Base-by-base conservation (phyloP, 2,329 filamentous ascomycete genomes). In the Penicillium sp. region DNA sequence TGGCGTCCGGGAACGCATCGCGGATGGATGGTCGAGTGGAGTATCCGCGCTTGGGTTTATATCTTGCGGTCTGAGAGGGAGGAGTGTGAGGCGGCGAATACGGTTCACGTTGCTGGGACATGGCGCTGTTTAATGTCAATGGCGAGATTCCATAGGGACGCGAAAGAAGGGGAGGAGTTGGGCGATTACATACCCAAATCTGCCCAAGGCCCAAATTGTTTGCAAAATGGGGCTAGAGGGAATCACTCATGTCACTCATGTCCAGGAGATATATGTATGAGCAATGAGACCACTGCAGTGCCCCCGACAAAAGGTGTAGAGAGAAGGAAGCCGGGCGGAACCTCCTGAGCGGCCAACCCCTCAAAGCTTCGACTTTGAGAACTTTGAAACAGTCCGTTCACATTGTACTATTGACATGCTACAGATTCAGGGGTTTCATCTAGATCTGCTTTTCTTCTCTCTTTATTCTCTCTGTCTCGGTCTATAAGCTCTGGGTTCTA, bases 11-110 rank as follows among this genome's bases (percentile, higher is more conserved):
- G 38, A 77, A 77, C 18, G 74, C 71, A 55, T 77, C 73, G 48
- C 70, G 74, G 45, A 73, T 68, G n/a, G 75, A 71, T 2, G 70
- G 68, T 40, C 69, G 67, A 38, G 60, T 55, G 21, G 62, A 64
- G 47, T 64, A 62, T 22, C 56, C 62, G 57, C 64, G 65, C 49
- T 68, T 74, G 16, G 66, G 60, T 27, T 67, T 68, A 56, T 69
- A 67, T 46, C 65, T 73, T 43, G 65, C 61, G 43, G 66, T 68
- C 49, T 71, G 71, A 10, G 70, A 67, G 39, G 73, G 70, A 47
- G 75, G 75, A 7, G 75, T 77, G 36, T 66, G 70, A 44, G 76
- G 76, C 49, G 75, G 74, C 14, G 73, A 75, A 46, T 62, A 63
- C 10, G 48, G 46, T 47, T 67, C 63, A 45, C 63, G 67, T 49